Conservation (phyloP, 768 basidiomycete species). For the Sistotremastrum niveocremeum region DNA sequence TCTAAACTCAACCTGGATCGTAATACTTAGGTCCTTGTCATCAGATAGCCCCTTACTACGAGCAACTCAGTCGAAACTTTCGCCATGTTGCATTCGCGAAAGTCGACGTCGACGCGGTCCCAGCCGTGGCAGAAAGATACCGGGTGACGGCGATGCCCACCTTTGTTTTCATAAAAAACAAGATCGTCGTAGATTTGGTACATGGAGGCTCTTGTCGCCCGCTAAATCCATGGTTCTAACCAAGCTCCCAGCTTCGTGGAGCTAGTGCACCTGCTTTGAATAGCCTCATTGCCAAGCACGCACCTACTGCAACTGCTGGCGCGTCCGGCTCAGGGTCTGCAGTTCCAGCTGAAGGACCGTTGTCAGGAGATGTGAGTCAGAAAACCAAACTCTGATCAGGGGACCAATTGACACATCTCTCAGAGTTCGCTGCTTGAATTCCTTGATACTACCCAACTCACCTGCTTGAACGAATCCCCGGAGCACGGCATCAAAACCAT, state of each 20-base stretch:
- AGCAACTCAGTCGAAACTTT: not conserved
- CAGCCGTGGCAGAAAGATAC: constrained; percentile 4
- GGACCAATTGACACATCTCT: not conserved
- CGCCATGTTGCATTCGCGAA: constrained; percentile 3
- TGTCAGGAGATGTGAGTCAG: too few relatives aligned
- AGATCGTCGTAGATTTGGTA: constrained; percentile 11
- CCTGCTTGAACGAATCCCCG: constrained; percentile 55
- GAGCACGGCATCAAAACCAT: constrained; percentile 41
- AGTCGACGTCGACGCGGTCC: constrained; percentile 3
- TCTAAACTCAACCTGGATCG: not conserved
- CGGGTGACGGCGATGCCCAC: constrained; percentile 8
- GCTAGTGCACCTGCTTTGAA: too few relatives aligned
- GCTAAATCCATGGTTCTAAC: too few relatives aligned
- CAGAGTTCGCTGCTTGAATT: constrained; percentile 43
- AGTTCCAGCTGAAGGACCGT: too few relatives aligned
- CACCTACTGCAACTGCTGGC: too few relatives aligned
- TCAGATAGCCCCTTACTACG: constrained; percentile 1
- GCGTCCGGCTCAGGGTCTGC: too few relatives aligned
- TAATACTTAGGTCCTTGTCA: constrained; percentile 1
- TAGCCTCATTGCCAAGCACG: too few relatives aligned
- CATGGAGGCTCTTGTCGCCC: too few relatives aligned
- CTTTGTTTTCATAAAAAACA: constrained; percentile 14
- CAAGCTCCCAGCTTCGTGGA: too few relatives aligned
- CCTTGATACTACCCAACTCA: constrained; percentile 45
- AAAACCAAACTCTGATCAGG: too few relatives aligned